Evolutionary conservation across 352 stramenopile species (phyloP).

Genomic region (Stephanocyclus meneghinianus): DNA sequence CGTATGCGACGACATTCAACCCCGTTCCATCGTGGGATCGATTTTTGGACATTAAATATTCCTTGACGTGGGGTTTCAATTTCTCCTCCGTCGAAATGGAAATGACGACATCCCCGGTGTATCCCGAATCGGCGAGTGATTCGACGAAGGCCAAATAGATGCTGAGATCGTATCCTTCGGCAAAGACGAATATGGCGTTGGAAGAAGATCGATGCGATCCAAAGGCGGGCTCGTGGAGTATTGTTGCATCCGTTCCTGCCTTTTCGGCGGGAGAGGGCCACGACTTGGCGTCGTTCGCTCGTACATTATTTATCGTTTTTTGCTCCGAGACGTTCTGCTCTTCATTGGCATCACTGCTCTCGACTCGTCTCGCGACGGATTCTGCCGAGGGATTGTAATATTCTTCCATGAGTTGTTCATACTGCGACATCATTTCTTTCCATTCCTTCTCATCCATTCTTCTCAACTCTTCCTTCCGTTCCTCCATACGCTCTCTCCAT

Average conservation of each 20-base stretch:
- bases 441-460: slow-evolving; percentile 39
- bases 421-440: slow-evolving; percentile 32
- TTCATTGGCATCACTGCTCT: not conserved
- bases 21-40: not conserved
- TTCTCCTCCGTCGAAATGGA: slow-evolving; percentile 51
- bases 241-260: slow-evolving; percentile 29
- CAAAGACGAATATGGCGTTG: slow-evolving; percentile 71
- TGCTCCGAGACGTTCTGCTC: not conserved
- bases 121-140: slow-evolving; percentile 62
- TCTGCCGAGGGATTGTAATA: slow-evolving; percentile 3
- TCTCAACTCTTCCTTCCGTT: slow-evolving; percentile 33
- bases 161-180: slow-evolving; percentile 58
- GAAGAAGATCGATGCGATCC: slow-evolving; percentile 56
- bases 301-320: not conserved
- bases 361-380: not conserved
- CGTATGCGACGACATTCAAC: slow-evolving; percentile 47
- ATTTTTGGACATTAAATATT: slow-evolving; percentile 36
- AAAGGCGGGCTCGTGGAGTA: slow-evolving; percentile 48
- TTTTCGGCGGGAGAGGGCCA: slow-evolving; percentile 36
- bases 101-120: slow-evolving; percentile 67
- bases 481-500: slow-evolving; percentile 31
- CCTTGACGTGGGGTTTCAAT: slow-evolving; percentile 39
- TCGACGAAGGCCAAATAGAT: slow-evolving; percentile 64
- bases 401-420: slow-evolving; percentile 36
- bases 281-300: not conserved